Percentiles rank a stretch among this genome's conserved stretches.
phyloP scores from a whole-genome alignment of 2,329 filamentous ascomycete genomes.

The Ascomycota sp. region DNA sequence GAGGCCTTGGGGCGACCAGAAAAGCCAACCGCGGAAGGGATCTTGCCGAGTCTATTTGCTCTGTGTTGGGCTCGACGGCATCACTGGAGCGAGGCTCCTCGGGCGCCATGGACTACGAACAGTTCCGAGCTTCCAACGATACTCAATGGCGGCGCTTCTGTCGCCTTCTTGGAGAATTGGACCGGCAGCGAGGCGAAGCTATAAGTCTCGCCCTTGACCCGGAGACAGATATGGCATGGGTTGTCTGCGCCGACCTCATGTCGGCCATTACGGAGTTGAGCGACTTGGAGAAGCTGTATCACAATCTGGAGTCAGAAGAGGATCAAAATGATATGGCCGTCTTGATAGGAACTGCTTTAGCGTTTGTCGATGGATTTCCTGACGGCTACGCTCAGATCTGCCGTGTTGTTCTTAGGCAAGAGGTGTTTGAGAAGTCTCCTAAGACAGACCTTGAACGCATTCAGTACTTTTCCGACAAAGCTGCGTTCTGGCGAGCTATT shows the following conservation, averaged over 20 bases:
- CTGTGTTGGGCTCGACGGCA: constrained; percentile 49
- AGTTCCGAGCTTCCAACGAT: constrained; percentile 54
- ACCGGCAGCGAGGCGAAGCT: constrained; percentile 68
- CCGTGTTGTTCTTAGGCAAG: constrained; percentile 44
- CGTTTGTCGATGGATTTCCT: constrained; percentile 51
- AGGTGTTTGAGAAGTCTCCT: constrained; percentile 55
- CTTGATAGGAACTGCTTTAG: constrained; percentile 47
- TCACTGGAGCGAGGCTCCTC: constrained; percentile 39
- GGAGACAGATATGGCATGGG: constrained; percentile 55
- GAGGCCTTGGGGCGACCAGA: constrained; percentile 23
- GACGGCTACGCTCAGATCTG: constrained; percentile 49
- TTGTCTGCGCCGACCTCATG: constrained; percentile 64
- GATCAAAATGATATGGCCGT: constrained; percentile 33
- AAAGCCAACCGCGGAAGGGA: constrained; percentile 27
- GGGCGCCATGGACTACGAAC: constrained; percentile 52
- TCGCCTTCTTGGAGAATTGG: constrained; percentile 64
- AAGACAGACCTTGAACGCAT: constrained; percentile 55
- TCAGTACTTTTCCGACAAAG: constrained; percentile 56
- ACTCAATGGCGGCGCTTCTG: constrained; percentile 83
- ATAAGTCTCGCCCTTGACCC: constrained; percentile 58
- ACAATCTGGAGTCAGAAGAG: constrained; percentile 42
- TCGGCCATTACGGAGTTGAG: constrained; percentile 66
- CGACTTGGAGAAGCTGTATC: constrained; percentile 50
- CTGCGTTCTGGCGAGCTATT: constrained; percentile 58
- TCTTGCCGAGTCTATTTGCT: constrained; percentile 57